Conservation (phyloP, 2,329 filamentous ascomycete genomes). For the Fusarium luffae region DNA sequence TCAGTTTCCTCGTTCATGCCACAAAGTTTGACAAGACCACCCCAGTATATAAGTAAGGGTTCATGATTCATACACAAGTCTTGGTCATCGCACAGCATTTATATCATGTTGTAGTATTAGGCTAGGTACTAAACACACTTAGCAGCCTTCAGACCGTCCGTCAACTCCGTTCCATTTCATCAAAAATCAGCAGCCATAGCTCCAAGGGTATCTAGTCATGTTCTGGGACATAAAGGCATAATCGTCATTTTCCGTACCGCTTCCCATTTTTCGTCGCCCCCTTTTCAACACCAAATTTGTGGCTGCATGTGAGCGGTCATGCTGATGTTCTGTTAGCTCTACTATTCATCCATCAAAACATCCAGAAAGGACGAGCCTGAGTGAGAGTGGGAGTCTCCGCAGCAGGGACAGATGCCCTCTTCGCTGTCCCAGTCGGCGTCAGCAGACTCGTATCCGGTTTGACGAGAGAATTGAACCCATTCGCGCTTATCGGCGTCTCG, state of each 20-base stretch:
- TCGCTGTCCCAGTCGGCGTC: conserved; percentile 49
- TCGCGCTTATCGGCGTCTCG: conserved; percentile 55
- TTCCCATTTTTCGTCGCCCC: neutral
- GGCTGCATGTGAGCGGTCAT: conserved; percentile 7
- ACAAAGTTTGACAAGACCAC: neutral
- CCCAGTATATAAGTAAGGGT: neutral
- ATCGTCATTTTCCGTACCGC: conserved; percentile 19
- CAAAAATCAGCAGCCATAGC: conserved; percentile 38
- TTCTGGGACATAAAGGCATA: conserved; percentile 32
- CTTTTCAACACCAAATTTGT: conserved; percentile 24
- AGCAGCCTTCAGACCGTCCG: neutral
- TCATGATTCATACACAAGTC: neutral
- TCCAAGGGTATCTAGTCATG: conserved; percentile 46
- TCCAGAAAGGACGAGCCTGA: conserved; percentile 51
- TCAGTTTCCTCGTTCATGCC: neutral
- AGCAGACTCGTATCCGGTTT: conserved; percentile 52
- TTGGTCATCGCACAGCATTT: neutral
- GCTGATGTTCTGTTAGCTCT: conserved; percentile 43
- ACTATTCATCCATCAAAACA: conserved; percentile 45
- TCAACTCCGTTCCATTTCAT: conserved; percentile 25
- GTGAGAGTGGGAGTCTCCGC: conserved; percentile 54
- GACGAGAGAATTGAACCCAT: conserved; percentile 62
- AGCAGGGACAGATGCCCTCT: conserved; percentile 54
- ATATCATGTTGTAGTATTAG: neutral
- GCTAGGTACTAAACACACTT: neutral